Percentiles rank a stretch among this genome's conserved stretches.
These are phyloP conservation scores for Beauveria brongniartii DNA, from an alignment of 2,329 filamentous ascomycete genomes.

Conservation along the genomic window DNA sequence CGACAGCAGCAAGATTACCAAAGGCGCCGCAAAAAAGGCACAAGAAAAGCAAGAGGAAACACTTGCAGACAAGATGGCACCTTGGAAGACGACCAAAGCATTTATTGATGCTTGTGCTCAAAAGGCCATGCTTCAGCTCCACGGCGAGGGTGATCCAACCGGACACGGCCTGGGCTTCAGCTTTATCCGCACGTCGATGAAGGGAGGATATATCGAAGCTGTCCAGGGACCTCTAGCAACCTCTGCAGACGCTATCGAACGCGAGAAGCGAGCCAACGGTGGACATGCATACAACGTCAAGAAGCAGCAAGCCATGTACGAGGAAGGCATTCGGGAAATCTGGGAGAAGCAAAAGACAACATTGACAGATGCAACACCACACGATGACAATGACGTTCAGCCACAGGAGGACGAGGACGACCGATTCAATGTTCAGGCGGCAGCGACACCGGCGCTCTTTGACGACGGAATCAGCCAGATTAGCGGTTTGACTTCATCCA, in stretches of 20 bases:
- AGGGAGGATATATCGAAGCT: constrained; percentile 85
- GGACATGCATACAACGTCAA: constrained; percentile 98
- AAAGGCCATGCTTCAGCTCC: constrained; percentile 93
- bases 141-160: constrained; percentile 91
- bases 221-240: constrained; percentile 59
- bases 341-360: constrained; percentile 84
- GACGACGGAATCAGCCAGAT: constrained; percentile 79
- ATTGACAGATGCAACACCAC: constrained; percentile 63
- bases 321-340: constrained; percentile 82
- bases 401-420: constrained; percentile 55
- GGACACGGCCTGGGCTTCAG: constrained; percentile 90
- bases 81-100: constrained; percentile 94
- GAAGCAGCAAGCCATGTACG: constrained; percentile 85
- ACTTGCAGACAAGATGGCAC: constrained; percentile 81
- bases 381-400: constrained; percentile 53
- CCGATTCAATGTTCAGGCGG: constrained; percentile 63
- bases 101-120: constrained; percentile 89
- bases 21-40: constrained; percentile 32
- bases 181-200: constrained; percentile 98
- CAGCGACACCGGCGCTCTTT: constrained; percentile 56
- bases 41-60: constrained; percentile 54
- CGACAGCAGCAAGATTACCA: constrained; percentile 30
- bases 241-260: constrained; percentile 76
- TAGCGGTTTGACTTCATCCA: constrained; percentile 57
- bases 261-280: constrained; percentile 79